Percentiles rank a stretch among this genome's conserved stretches.
These are phyloP conservation scores for Aspergillus sp. DNA, from an alignment of 2,329 filamentous ascomycete genomes.

Conservation along the genomic window DNA sequence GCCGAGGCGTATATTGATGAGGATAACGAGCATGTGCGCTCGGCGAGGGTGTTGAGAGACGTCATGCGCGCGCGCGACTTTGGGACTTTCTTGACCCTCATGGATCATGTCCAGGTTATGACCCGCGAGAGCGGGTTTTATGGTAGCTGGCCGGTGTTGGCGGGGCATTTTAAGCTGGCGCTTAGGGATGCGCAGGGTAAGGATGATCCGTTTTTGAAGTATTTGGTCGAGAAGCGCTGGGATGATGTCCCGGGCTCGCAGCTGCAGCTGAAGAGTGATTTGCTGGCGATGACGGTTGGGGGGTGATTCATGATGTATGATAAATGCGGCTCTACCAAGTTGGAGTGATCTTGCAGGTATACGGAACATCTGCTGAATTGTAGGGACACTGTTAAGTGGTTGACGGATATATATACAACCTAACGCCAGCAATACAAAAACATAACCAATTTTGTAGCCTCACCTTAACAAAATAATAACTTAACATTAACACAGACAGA, in stretches of 20 bases:
- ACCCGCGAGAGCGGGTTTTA: constrained; percentile 23
- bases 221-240: constrained; percentile 25
- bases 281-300: constrained; percentile 13
- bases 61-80: constrained; percentile 28
- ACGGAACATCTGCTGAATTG: too few species aligned
- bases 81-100: constrained; percentile 21
- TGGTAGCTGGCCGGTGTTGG: constrained; percentile 24
- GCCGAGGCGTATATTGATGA: constrained; percentile 30
- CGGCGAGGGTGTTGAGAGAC: constrained; percentile 21
- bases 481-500: too few species aligned
- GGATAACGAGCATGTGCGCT: constrained; percentile 19
- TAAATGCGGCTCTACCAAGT: background rate
- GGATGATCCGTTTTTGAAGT: constrained; percentile 26
- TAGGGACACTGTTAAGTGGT: too few species aligned
- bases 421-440: too few species aligned
- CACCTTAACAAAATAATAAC: too few species aligned
- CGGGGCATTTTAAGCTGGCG: constrained; percentile 22
- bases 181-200: constrained; percentile 17
- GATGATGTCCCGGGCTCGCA: constrained; percentile 18
- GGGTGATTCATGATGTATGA: background rate
- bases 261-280: constrained; percentile 12
- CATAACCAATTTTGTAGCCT: too few species aligned
- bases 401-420: too few species aligned
- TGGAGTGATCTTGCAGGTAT: too few species aligned
- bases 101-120: constrained; percentile 23